Evolutionary conservation across 306 rosid species (phyloP).

Genomic region (Ormosia semicastrata): DNA sequence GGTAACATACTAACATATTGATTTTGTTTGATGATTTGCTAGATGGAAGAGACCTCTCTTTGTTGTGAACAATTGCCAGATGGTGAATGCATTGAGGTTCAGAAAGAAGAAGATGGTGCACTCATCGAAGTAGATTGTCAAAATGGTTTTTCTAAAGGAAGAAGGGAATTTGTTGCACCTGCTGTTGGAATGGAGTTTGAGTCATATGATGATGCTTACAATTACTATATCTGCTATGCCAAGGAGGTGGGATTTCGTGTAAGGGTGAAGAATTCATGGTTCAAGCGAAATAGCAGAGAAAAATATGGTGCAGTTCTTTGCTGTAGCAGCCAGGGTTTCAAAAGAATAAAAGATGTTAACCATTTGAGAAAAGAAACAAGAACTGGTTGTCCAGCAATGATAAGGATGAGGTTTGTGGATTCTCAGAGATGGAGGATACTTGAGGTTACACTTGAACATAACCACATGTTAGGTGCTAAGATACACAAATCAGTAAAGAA

Average conservation of each 20-base stretch:
- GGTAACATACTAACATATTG: constrained; percentile 27
- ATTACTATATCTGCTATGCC: constrained; percentile 87
- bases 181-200: constrained; percentile 97
- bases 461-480: constrained; percentile 80
- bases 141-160: constrained; percentile 52
- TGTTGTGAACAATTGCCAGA: constrained; percentile 50
- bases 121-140: constrained; percentile 53
- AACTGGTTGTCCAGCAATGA: constrained; percentile 98
- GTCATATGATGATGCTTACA: constrained; percentile 93
- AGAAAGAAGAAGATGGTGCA: constrained; percentile 47
- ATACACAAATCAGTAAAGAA: constrained; percentile 57
- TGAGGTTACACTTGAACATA: constrained; percentile 82
- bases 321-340: constrained; percentile 98
- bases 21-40: constrained; percentile 25
- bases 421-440: constrained; percentile 91
- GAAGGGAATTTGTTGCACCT: constrained; percentile 73
- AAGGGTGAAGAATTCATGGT: constrained; percentile 97
- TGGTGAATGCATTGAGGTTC: constrained; percentile 55
- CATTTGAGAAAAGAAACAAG: constrained; percentile 90
- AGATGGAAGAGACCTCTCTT: constrained; percentile 69
- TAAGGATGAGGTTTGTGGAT: constrained; percentile 87
- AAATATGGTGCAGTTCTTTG: constrained; percentile 97
- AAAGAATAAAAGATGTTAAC: constrained; percentile 81
- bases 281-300: constrained; percentile 89
- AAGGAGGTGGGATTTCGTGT: constrained; percentile 90